Conservation (phyloP, 1,284 basidiomycete genomes). For the Papiliotrema terrestris region DNA sequence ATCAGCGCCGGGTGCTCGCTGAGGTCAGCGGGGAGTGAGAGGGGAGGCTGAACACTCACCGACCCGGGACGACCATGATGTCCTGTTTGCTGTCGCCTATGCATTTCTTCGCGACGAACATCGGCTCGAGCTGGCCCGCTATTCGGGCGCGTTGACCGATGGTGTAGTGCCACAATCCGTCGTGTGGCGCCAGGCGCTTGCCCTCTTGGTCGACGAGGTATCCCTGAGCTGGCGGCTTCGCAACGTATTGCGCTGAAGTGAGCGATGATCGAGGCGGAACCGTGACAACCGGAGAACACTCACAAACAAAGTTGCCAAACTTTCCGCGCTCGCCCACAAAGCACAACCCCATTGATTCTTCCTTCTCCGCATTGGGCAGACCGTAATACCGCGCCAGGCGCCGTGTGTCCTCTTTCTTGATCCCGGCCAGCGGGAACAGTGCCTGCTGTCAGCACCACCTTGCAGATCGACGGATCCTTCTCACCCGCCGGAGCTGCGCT, state of each 20-base stretch:
- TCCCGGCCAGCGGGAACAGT: slow-evolving; percentile 71
- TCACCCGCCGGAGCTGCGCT: slow-evolving; percentile 53
- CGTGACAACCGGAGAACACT: slow-evolving; percentile 11
- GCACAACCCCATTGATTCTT: slow-evolving; percentile 95
- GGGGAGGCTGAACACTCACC: slow-evolving; percentile 54
- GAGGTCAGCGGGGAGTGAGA: not conserved
- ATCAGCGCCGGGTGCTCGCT: slow-evolving; percentile 62
- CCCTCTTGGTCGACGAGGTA: slow-evolving; percentile 63
- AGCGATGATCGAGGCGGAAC: not conserved
- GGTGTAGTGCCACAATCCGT: slow-evolving; percentile 82
- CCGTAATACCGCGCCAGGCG: slow-evolving; percentile 64
- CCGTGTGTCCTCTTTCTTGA: slow-evolving; percentile 70
- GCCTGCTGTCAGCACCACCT: slow-evolving; percentile 51
- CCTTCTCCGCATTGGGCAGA: slow-evolving; percentile 72
- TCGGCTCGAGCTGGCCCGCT: slow-evolving; percentile 59
- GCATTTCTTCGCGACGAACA: slow-evolving; percentile 78
- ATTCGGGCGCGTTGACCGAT: slow-evolving; percentile 76
- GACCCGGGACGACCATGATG: slow-evolving; percentile 71
- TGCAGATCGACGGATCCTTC: slow-evolving; percentile 2
- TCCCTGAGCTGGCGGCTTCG: slow-evolving; percentile 59
- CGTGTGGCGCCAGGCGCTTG: slow-evolving; percentile 60
- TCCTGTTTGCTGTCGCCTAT: slow-evolving; percentile 53
- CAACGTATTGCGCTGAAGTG: slow-evolving; percentile 68
- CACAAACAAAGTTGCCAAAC: slow-evolving; percentile 74
- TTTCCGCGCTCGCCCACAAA: slow-evolving; percentile 80